Percentiles rank a stretch among this genome's conserved stretches.
Evolutionary conservation across 805 yeast genomes (phyloP).

Genomic region (Metschnikowia picachoensis): DNA sequence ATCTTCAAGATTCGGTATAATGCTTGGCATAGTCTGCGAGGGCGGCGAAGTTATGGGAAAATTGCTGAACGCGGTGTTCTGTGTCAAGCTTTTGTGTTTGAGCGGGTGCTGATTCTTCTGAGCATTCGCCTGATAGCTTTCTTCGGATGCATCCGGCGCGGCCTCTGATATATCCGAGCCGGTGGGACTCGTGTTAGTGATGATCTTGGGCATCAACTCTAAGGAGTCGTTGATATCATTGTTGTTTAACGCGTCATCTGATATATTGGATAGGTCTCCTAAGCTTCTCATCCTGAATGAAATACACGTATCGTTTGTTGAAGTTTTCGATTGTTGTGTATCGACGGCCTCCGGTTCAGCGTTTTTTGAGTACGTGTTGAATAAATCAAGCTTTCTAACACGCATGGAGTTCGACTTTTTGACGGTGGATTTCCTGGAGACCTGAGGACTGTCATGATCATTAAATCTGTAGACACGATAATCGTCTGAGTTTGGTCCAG

Average conservation of each 20-base stretch:
- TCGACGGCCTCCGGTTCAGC: background rate
- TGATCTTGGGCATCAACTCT: background rate
- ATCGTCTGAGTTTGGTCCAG: conserved; percentile 6
- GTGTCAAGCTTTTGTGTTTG: conserved; percentile 22
- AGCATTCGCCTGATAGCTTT: background rate
- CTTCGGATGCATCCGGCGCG: background rate
- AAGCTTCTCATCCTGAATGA: background rate
- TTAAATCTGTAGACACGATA: conserved; percentile 34
- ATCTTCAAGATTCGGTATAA: background rate
- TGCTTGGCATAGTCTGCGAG: background rate
- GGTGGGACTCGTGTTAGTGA: background rate
- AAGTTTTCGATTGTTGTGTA: background rate
- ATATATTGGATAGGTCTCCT: background rate
- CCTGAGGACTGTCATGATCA: conserved; percentile 23
- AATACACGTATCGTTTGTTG: background rate
- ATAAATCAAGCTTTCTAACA: conserved; percentile 38
- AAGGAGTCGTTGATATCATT: conserved; percentile 1
- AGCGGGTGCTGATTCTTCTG: conserved; percentile 2
- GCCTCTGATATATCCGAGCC: background rate
- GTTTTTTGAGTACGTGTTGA: conserved; percentile 9
- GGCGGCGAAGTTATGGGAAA: conserved; percentile 20
- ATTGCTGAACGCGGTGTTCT: conserved; percentile 36
- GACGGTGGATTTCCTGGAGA: conserved; percentile 39
- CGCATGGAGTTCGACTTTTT: conserved; percentile 39
- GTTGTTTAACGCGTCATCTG: background rate